A percentile compares a stretch with the other conserved stretches of the same genome.
These are phyloP conservation scores for Phlebiopsis gigantea DNA, from an alignment of 768 basidiomycete species.

Conservation along the genomic window DNA sequence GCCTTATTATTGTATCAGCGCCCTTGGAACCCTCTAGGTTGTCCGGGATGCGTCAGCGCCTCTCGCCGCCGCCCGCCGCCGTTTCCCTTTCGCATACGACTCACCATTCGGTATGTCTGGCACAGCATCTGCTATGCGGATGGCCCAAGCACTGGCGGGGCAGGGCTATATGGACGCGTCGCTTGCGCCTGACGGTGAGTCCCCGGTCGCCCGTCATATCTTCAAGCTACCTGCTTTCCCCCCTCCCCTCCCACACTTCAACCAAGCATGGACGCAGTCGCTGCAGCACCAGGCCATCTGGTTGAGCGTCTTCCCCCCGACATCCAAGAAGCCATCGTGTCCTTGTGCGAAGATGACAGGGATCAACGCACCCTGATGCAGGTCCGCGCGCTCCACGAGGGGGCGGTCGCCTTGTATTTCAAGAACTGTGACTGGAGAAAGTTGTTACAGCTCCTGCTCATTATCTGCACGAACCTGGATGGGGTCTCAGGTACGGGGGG, in stretches of 20 bases:
- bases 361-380: background rate
- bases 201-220: background rate
- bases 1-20: no score
- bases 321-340: background rate
- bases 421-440: background rate
- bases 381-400: background rate
- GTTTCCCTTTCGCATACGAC: no score
- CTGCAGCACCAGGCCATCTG: no score
- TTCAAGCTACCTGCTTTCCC: background rate
- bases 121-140: no score
- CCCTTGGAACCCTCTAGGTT: no score
- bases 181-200: background rate
- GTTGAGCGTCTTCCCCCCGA: background rate
- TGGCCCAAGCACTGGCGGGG: background rate
- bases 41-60: no score
- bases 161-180: background rate
- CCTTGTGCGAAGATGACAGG: background rate
- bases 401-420: background rate
- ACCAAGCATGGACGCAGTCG: background rate
- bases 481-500: no score
- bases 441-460: background rate
- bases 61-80: no score
- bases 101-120: no score
- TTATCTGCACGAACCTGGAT: background rate
- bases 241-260: background rate